Evolutionary conservation across 768 basidiomycete species (phyloP).

Genomic region (Tremella mesenterica): DNA sequence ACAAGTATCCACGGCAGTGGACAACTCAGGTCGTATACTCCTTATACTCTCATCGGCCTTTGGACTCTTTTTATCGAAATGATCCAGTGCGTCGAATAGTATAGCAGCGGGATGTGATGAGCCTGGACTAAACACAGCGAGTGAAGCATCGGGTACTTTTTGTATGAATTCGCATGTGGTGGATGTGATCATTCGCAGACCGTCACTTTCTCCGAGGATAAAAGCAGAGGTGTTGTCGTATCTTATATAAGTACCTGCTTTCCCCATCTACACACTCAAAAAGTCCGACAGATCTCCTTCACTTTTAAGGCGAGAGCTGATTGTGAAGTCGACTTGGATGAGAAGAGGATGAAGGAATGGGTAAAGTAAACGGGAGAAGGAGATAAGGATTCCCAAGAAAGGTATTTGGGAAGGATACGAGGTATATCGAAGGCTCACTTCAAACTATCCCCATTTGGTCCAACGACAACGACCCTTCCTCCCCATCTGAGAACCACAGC

Average conservation of each 20-base stretch:
- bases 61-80: conserved; percentile 70
- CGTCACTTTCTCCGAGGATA: conserved; percentile 78
- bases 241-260: too few species aligned
- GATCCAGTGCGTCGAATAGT: conserved; percentile 83
- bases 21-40: conserved; percentile 75
- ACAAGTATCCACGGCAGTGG: conserved; percentile 77
- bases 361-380: conserved; percentile 68
- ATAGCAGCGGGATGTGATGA: conserved; percentile 87
- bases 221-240: conserved; percentile 70
- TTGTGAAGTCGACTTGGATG: too few species aligned
- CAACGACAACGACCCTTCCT: conserved; percentile 68
- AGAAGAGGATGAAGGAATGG: too few species aligned
- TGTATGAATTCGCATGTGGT: conserved; percentile 81
- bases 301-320: too few species aligned
- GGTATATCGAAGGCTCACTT: conserved; percentile 67
- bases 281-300: too few species aligned
- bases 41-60: conserved; percentile 90
- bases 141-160: conserved; percentile 77
- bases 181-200: conserved; percentile 71
- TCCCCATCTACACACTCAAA: too few species aligned
- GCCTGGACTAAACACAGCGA: conserved; percentile 82
- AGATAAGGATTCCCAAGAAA: conserved; percentile 84
- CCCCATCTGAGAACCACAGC: conserved; percentile 83
- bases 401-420: conserved; percentile 64
- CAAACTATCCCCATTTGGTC: conserved; percentile 78